phyloP scores from a whole-genome alignment of 208 protist genomes.

The Porcisia deanei region DNA sequence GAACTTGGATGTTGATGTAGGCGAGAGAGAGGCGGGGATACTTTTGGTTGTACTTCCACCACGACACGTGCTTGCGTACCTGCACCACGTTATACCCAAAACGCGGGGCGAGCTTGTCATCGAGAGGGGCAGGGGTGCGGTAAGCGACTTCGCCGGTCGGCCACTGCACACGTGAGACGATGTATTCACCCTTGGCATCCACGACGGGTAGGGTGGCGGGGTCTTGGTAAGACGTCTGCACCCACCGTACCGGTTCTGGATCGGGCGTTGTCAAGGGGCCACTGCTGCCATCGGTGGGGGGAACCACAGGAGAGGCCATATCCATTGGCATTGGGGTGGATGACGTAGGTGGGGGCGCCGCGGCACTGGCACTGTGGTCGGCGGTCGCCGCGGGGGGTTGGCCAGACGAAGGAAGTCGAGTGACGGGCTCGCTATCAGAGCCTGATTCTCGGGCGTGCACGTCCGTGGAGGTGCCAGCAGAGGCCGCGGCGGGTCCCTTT shows the following conservation, averaged over 20 bases:
- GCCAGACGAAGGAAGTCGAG: not conserved
- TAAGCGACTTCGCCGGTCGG: slow-evolving; percentile 86
- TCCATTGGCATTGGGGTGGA: not conserved
- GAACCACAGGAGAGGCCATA: not conserved
- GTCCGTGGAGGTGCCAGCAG: not conserved
- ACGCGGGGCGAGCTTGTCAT: slow-evolving; percentile 72
- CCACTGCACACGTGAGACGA: slow-evolving; percentile 85
- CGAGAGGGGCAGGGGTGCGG: slow-evolving; percentile 62
- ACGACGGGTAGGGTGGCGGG: slow-evolving; percentile 52
- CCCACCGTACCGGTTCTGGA: slow-evolving; percentile 69
- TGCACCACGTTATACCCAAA: slow-evolving; percentile 90
- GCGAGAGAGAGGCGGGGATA: slow-evolving; percentile 79
- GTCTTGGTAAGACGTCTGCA: slow-evolving; percentile 51
- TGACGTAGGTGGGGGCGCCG: not conserved
- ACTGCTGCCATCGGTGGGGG: not conserved
- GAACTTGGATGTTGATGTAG: slow-evolving; percentile 84
- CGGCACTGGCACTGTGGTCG: not conserved
- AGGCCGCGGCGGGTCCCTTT: not conserved
- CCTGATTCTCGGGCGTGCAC: not conserved
- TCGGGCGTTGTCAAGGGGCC: slow-evolving; percentile 28
- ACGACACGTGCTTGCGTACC: slow-evolving; percentile 86
- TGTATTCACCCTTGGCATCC: slow-evolving; percentile 81
- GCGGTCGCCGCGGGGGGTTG: not conserved
- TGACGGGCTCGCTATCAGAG: not conserved
- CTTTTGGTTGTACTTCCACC: slow-evolving; percentile 90